Percentiles rank a stretch among this genome's conserved stretches.
These are phyloP conservation scores for Vaccinium vitisidaea DNA, from an alignment of 148 eudicot genomes.

Conservation along the genomic window DNA sequence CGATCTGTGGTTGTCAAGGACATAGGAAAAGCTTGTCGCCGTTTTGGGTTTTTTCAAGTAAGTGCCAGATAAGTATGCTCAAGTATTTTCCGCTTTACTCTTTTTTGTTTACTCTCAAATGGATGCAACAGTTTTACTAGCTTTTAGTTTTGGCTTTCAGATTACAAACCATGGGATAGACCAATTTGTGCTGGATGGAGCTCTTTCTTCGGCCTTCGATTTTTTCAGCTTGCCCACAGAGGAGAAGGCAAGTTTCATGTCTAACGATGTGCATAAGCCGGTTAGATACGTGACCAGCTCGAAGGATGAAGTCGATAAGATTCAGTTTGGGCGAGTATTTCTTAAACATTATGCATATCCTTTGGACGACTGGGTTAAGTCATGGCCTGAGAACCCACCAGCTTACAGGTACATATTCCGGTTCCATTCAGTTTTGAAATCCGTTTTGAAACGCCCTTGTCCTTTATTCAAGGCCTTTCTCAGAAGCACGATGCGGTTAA, in stretches of 20 bases:
- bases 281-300: slow-evolving; percentile 56
- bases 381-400: slow-evolving; percentile 65
- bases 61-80: background rate
- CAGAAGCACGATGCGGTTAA: too few species aligned
- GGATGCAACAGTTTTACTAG: background rate
- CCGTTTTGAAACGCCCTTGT: too few species aligned
- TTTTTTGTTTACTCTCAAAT: background rate
- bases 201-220: slow-evolving; percentile 35
- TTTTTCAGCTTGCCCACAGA: slow-evolving; percentile 47
- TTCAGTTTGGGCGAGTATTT: slow-evolving; percentile 63
- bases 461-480: too few species aligned
- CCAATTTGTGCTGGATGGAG: slow-evolving; percentile 39
- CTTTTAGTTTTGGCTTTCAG: slow-evolving; percentile 16
- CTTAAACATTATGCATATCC: slow-evolving; percentile 76
- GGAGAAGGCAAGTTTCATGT: slow-evolving; percentile 50
- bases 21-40: background rate
- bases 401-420: slow-evolving; percentile 37
- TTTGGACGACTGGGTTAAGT: slow-evolving; percentile 45
- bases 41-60: background rate
- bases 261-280: slow-evolving; percentile 59
- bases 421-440: background rate
- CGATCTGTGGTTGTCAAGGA: background rate
- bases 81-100: too few species aligned
- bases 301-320: slow-evolving; percentile 60
- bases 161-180: slow-evolving; percentile 61